A percentile compares a stretch with the other conserved stretches of the same genome.
phyloP scores from a whole-genome alignment of 2,329 filamentous ascomycete species.

The Alternaria hordeiaustralica region DNA sequence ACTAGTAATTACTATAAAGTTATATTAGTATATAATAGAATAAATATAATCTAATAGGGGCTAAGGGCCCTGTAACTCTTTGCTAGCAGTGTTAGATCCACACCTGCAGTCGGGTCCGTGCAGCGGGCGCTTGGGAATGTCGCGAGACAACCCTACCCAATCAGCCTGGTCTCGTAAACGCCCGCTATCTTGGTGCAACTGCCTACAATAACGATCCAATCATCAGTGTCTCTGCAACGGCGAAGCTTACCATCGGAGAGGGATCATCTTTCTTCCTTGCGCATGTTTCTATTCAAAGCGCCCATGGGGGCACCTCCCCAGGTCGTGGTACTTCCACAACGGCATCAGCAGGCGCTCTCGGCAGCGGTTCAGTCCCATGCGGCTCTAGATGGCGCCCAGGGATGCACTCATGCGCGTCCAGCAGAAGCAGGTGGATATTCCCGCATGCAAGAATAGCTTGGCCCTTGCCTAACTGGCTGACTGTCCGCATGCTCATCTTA shows the following conservation, averaged over 20 bases:
- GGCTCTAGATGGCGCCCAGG: constrained; percentile 32
- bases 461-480: constrained; percentile 33
- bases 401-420: constrained; percentile 28
- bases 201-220: constrained; percentile 30
- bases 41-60: no score
- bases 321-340: constrained; percentile 20
- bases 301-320: constrained; percentile 30
- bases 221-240: constrained; percentile 2
- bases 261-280: constrained; percentile 31
- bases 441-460: constrained; percentile 38
- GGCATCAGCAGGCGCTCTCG: constrained; percentile 42
- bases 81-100: constrained; percentile 10
- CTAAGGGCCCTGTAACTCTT: no score
- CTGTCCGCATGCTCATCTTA: constrained; percentile 30
- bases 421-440: constrained; percentile 19
- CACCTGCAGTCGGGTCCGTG: constrained; percentile 15
- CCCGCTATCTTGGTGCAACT: constrained; percentile 23
- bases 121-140: constrained; percentile 20
- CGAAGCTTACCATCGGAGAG: constrained; percentile 24
- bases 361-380: constrained; percentile 25
- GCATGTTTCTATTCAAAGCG: constrained; percentile 33
- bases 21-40: no score
- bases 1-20: no score
- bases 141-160: constrained; percentile 20
- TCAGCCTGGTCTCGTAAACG: constrained; percentile 28